Base-by-base conservation (phyloP, 176 grass and related monocot species). In the Oryza punctata region DNA sequence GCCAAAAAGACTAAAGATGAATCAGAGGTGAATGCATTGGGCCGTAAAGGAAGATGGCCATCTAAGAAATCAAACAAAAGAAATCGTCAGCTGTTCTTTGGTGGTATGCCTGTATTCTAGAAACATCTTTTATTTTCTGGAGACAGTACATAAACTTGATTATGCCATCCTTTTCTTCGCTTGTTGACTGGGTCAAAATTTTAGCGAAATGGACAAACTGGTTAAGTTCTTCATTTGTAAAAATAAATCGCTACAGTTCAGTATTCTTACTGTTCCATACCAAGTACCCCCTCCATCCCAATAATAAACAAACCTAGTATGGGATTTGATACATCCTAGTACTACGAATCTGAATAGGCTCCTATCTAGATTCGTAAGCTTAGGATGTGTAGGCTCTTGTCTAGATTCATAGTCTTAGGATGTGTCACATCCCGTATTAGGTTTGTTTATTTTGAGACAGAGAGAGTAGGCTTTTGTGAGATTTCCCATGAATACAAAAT, bases 71-170 rank as follows among this genome's bases (percentile, higher is more conserved):
- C 93, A 66, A 91, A 66, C 72, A 98, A 90, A 88, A 98, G 91
- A 86, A 94, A 85, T 23, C 87, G 91, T 2, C 96, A 98, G 69
- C 89, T 94, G 19, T 92, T 93, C 81, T 95, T 95, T 85, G 89
- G 91, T 21, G 93, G 91, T 93, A 81, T 76, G 77, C 85, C 9
- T 13, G 41, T 71, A 73, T 75, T 86, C 8, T 52, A 43, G 3
- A 43, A 66, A 40, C 49, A 52, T 82, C 7, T 65, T 66, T 40
- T 88, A 30, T 65, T 89, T 81, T 38, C 67, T 41, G 29, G 40
- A 35, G 25, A 70, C 52, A 81, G 40, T 30, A 33, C 57, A 63
- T 54, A 27, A 65, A 85, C 41, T 77, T 57, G 25, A 12, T 30
- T 41, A 72, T 89, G 46, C 12, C 65, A 49, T 69, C 50, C 65